Conservation (phyloP, 1,284 basidiomycete genomes). For the Cryptococcus hybrid region DNA sequence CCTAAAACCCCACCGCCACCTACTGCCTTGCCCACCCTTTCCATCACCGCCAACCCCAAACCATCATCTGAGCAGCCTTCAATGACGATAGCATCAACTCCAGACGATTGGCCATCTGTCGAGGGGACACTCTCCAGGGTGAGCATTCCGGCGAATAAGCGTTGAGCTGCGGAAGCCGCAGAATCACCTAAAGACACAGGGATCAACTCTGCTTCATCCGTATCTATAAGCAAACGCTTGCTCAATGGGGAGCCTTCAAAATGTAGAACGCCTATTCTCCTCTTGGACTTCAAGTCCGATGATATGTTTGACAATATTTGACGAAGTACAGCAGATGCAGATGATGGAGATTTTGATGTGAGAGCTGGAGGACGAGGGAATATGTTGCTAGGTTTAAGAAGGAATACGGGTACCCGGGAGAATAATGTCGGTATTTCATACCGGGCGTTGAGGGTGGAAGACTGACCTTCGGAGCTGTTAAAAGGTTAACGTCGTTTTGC, state of each 20-base stretch:
- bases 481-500: not conserved
- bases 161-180: conserved; percentile 69
- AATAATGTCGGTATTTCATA: conserved; percentile 99
- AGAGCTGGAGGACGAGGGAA: conserved; percentile 46
- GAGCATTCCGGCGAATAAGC: conserved; percentile 85
- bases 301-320: conserved; percentile 8
- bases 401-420: conserved; percentile 71
- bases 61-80: conserved; percentile 79
- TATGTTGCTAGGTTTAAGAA: conserved; percentile 59
- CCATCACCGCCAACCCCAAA: conserved; percentile 95
- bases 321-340: conserved; percentile 10
- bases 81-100: conserved; percentile 80
- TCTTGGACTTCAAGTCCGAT: conserved; percentile 3
- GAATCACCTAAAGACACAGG: conserved; percentile 62
- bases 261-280: conserved; percentile 64
- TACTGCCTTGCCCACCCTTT: conserved; percentile 93
- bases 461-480: not conserved
- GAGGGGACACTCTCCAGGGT: conserved; percentile 59
- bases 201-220: conserved; percentile 26
- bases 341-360: conserved; percentile 9
- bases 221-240: not conserved
- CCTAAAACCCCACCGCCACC: conserved; percentile 52
- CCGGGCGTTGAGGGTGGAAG: conserved; percentile 87
- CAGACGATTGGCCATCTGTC: conserved; percentile 23
- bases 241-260: conserved; percentile 60